A percentile compares a stretch with the other conserved stretches of the same genome.
These are phyloP conservation scores for Colletotrichum tropicicola DNA, from an alignment of 2,329 filamentous ascomycete genomes.

Conservation along the genomic window DNA sequence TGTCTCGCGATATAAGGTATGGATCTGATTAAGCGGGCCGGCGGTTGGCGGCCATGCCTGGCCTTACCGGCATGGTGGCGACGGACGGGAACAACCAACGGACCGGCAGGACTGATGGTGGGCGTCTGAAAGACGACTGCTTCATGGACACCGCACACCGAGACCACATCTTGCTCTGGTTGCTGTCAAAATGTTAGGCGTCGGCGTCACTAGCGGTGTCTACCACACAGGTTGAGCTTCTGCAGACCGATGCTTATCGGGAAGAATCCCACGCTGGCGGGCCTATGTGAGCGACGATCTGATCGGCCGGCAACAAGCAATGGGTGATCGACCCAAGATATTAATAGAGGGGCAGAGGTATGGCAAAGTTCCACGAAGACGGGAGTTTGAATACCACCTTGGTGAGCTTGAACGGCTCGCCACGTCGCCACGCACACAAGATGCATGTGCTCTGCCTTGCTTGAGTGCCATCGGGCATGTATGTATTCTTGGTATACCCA, in stretches of 20 bases:
- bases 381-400: background rate
- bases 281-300: slow-evolving; percentile 20
- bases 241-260: background rate
- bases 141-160: background rate
- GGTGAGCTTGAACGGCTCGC: background rate
- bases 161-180: background rate
- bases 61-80: background rate
- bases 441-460: background rate
- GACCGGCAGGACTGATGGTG: background rate
- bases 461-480: background rate
- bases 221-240: background rate
- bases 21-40: slow-evolving; percentile 8
- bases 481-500: background rate
- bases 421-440: background rate
- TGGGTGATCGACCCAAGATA: slow-evolving; percentile 1
- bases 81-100: slow-evolving; percentile 8
- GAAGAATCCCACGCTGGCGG: slow-evolving; percentile 1
- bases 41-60: background rate
- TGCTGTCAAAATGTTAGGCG: no score
- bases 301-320: slow-evolving; percentile 1
- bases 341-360: slow-evolving; percentile 10
- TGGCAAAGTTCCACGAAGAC: background rate
- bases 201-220: background rate
- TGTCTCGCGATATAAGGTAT: background rate
- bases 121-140: background rate